A percentile compares a stretch with the other conserved stretches of the same genome.
Evolutionary conservation across 2,329 filamentous ascomycete species (phyloP).

Genomic region (Onygenales sp.): DNA sequence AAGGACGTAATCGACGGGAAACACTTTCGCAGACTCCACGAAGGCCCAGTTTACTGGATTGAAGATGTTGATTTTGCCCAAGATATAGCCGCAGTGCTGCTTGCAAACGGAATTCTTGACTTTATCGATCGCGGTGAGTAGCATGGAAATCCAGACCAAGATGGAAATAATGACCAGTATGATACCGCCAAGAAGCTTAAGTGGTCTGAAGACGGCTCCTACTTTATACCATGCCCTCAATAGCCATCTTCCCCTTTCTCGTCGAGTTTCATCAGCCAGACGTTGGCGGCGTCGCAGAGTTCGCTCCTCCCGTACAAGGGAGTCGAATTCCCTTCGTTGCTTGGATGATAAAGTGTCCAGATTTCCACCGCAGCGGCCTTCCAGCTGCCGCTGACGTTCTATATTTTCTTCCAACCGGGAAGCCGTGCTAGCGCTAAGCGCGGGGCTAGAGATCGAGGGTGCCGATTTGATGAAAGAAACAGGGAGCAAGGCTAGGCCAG

Average conservation of each 20-base stretch:
- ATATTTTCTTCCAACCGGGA: conserved; percentile 78
- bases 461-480: conserved; percentile 87
- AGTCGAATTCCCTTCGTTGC: conserved; percentile 80
- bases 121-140: conserved; percentile 93
- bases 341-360: conserved; percentile 68
- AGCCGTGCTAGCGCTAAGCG: conserved; percentile 65
- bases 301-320: conserved; percentile 78
- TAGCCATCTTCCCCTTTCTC: conserved; percentile 65
- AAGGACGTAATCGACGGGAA: conserved; percentile 85
- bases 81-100: conserved; percentile 79
- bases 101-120: conserved; percentile 92
- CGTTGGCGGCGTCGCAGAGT: conserved; percentile 84
- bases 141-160: conserved; percentile 79
- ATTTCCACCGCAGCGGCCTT: conserved; percentile 71
- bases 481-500: conserved; percentile 79
- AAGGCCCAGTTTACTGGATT: conserved; percentile 91
- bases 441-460: conserved; percentile 73
- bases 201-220: conserved; percentile 71
- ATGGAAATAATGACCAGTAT: conserved; percentile 65
- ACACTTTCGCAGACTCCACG: conserved; percentile 68
- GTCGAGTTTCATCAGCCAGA: conserved; percentile 67
- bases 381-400: conserved; percentile 84
- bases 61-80: conserved; percentile 81
- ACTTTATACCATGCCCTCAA: conserved; percentile 70
- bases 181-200: conserved; percentile 80